Conservation (phyloP, 2,329 filamentous ascomycete species). For the Hymenoscyphus linearis region DNA sequence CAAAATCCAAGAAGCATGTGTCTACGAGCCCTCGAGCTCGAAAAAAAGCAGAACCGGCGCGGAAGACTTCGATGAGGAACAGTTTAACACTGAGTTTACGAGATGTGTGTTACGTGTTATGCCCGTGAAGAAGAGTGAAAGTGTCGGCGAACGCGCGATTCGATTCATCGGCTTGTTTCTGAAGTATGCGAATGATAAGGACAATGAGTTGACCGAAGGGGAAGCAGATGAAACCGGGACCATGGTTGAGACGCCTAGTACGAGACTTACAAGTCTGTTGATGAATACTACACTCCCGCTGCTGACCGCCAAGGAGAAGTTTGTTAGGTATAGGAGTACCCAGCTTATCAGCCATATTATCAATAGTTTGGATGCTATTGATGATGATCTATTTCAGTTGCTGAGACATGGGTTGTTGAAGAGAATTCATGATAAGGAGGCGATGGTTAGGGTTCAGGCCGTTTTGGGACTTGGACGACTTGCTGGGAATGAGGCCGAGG, state of each 20-base stretch:
- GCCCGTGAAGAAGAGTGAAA: constrained; percentile 86
- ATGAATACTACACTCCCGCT: constrained; percentile 70
- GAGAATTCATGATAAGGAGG: constrained; percentile 88
- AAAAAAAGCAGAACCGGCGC: constrained; percentile 48
- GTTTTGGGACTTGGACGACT: constrained; percentile 84
- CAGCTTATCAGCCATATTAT: constrained; percentile 88
- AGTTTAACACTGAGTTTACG: constrained; percentile 82
- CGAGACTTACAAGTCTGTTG: constrained; percentile 68
- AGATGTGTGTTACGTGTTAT: constrained; percentile 78
- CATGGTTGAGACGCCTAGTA: constrained; percentile 78
- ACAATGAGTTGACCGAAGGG: constrained; percentile 58
- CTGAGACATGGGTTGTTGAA: constrained; percentile 75
- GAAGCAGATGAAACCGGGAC: constrained; percentile 64
- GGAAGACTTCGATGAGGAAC: constrained; percentile 72
- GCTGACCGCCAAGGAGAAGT: constrained; percentile 86
- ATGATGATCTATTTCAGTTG: constrained; percentile 83
- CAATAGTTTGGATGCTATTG: constrained; percentile 86
- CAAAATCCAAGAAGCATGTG: constrained; percentile 85
- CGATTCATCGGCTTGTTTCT: constrained; percentile 86
- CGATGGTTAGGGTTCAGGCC: constrained; percentile 86
- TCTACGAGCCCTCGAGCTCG: constrained; percentile 52
- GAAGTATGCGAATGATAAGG: constrained; percentile 63
- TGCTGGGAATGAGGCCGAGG: constrained; percentile 71
- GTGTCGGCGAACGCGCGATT: constrained; percentile 77
- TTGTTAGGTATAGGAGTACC: constrained; percentile 81